Conservation (phyloP, 495 filamentous ascomycete species). For the Penicillium macrosclerotiorum region DNA sequence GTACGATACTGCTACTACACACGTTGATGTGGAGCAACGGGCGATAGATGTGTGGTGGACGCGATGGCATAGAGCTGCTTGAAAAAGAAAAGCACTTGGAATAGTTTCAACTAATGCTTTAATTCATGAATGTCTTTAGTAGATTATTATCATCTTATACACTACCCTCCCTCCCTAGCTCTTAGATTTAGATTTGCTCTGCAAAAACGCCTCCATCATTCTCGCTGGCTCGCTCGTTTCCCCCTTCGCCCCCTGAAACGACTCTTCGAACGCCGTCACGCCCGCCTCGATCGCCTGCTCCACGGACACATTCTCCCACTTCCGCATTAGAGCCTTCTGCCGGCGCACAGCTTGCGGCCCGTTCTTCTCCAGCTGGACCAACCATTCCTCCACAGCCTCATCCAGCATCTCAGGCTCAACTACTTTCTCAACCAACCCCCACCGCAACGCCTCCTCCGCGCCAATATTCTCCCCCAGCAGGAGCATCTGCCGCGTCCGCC, state of each 20-base stretch:
- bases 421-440: conserved; percentile 27
- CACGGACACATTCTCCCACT: conserved; percentile 21
- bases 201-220: conserved; percentile 22
- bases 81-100: too few relatives aligned
- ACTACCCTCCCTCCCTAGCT: neutral
- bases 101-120: too few relatives aligned
- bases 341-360: conserved; percentile 20
- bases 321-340: conserved; percentile 25
- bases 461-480: conserved; percentile 23
- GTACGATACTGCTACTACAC: too few relatives aligned
- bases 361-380: conserved; percentile 24
- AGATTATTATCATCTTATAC: too few relatives aligned
- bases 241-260: conserved; percentile 11
- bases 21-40: too few relatives aligned
- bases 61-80: too few relatives aligned
- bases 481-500: conserved; percentile 22
- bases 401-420: conserved; percentile 17
- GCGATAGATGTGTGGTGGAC: too few relatives aligned
- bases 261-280: conserved; percentile 20
- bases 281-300: conserved; percentile 19
- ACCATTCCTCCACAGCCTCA: conserved; percentile 23
- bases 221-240: conserved; percentile 13
- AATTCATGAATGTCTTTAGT: too few relatives aligned
- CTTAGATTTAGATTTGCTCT: conserved; percentile 1
- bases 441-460: conserved; percentile 20